Base-by-base conservation (phyloP, 331 rosid species). In the Quercus phellos region DNA sequence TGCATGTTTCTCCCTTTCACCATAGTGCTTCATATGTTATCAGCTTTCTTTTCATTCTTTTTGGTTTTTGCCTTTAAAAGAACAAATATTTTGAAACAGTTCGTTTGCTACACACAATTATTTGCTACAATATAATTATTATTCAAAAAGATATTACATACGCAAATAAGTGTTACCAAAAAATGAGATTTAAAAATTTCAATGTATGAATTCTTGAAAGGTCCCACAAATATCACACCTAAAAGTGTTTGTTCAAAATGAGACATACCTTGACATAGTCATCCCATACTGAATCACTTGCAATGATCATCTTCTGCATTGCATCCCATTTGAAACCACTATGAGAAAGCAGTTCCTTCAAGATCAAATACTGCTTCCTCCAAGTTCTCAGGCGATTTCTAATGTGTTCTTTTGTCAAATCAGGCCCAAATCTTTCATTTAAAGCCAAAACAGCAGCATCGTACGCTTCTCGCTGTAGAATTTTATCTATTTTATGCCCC, bases 251-350 rank as follows among this genome's bases (percentile, higher is more conserved):
- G 53, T 46, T 16, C 35, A 10, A 59, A 59, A 59, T 7, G 26
- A 56, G 27, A 59, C 87, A 70, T 73, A 88, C 92, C 89, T 77
- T 84, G 76, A 88, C 78, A 77, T 83, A 84, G 58, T 79, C 82
- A 84, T 61, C 77, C 92, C 92, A 88, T 72, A 87, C 79, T 67
- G 88, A 81, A 69, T 84, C 82, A 77, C 72, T 74, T 61, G 88
- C 92, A 74, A 61, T 30, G 43, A 88, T 55, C 80, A 84, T 77
- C 86, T 88, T 88, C 81, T 59, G 76, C 32, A 82, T 79, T 84
- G 72, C 84, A 68, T 88, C 92, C 92, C 92, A 88, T 78, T 66
- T 78, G 79, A 88, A 88, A 77, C 88, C 87, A 74, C 71, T 29
- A 84, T 84, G 85, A 70, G 82, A 79, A 54, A 84, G 76, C 67